A percentile compares a stretch with the other conserved stretches of the same genome.
Evolutionary conservation across 73 alveolate species (phyloP).

Genomic region (Stentor roeselii): DNA sequence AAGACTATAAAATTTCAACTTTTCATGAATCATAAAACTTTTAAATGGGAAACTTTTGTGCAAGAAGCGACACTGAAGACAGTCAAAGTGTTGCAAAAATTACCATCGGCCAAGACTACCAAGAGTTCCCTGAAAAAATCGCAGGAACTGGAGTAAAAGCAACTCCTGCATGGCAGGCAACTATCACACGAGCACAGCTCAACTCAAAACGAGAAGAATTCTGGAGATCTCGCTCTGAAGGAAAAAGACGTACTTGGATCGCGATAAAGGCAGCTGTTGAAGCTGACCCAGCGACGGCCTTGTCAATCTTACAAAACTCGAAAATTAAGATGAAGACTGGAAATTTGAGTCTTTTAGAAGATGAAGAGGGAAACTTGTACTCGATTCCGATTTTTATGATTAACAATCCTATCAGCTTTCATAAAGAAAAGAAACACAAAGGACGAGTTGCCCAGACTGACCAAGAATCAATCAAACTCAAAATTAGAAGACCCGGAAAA

Average conservation of each 20-base stretch:
- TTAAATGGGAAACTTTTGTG: not conserved
- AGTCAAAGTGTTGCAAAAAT: not conserved
- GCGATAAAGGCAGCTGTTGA: not conserved
- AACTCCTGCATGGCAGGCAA: not conserved
- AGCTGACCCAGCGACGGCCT: not conserved
- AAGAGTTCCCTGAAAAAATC: not conserved
- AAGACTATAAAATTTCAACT: no score
- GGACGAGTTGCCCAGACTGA: not conserved
- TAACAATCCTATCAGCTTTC: not conserved
- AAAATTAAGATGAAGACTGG: not conserved
- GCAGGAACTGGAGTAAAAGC: not conserved
- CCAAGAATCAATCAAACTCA: not conserved
- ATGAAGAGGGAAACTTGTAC: not conserved
- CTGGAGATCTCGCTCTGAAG: not conserved
- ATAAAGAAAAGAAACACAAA: not conserved
- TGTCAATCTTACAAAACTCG: not conserved
- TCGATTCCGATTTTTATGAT: not conserved
- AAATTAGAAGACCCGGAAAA: constrained; percentile 9
- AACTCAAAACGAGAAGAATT: not conserved
- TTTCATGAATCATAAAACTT: no score
- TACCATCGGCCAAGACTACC: not conserved
- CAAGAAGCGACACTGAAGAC: not conserved
- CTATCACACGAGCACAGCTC: not conserved
- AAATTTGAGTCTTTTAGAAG: not conserved
- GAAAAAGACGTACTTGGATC: not conserved